A percentile compares a stretch with the other conserved stretches of the same genome.
These are phyloP conservation scores for Malassezia nana DNA, from an alignment of 1,284 basidiomycete genomes.

Conservation along the genomic window DNA sequence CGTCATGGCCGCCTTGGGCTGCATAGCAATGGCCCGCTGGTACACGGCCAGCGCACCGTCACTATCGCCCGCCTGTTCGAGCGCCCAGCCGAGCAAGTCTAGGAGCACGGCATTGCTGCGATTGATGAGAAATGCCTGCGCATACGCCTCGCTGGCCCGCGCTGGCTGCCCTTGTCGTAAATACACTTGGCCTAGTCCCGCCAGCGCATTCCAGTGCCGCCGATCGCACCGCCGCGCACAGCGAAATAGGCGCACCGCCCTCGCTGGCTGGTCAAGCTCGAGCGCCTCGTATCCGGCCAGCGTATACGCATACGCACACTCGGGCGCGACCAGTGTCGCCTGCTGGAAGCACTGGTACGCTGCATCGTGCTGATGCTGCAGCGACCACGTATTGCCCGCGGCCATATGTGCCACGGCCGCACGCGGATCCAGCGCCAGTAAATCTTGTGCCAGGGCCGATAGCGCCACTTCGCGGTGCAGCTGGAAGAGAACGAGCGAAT, in stretches of 20 bases:
- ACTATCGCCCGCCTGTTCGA: conserved; percentile 16
- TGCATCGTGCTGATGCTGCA: conserved; percentile 40
- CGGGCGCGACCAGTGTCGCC: conserved; percentile 32
- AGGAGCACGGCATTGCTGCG: conserved; percentile 33
- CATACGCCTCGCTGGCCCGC: conserved; percentile 32
- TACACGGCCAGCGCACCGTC: conserved; percentile 21
- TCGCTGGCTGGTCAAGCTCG: conserved; percentile 33
- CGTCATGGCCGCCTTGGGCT: conserved; percentile 22
- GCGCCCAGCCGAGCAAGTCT: conserved; percentile 37
- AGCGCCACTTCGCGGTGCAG: conserved; percentile 44
- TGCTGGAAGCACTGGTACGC: conserved; percentile 40
- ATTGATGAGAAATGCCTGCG: conserved; percentile 33
- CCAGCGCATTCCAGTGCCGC: conserved; percentile 45
- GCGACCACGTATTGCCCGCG: conserved; percentile 40
- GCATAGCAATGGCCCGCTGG: conserved; percentile 17
- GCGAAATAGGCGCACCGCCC: conserved; percentile 38
- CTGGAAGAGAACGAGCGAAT: conserved; percentile 44
- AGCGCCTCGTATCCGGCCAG: conserved; percentile 44
- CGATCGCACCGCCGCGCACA: conserved; percentile 35
- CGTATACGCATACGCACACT: conserved; percentile 44
- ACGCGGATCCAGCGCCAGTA: conserved; percentile 27
- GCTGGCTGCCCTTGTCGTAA: conserved; percentile 28
- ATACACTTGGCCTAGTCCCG: conserved; percentile 38
- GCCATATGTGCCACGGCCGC: conserved; percentile 36
- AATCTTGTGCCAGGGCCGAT: conserved; percentile 35